A percentile compares a stretch with the other conserved stretches of the same genome.
phyloP scores from a whole-genome alignment of 2,329 filamentous ascomycete species.

The Aspergillus sp. region DNA sequence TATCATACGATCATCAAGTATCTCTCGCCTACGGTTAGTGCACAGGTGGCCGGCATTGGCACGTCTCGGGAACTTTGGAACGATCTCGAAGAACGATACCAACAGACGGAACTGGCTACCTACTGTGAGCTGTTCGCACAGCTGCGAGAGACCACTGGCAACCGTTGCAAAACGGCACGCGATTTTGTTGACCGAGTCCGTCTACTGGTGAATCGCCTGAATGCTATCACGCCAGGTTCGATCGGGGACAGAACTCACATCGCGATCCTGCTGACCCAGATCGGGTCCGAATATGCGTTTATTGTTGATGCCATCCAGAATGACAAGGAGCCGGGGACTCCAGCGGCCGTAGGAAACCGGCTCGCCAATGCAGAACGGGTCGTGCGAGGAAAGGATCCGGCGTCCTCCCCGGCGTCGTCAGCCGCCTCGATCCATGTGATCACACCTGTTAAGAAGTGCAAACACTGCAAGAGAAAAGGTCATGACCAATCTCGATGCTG shows the following conservation, averaged over 20 bases:
- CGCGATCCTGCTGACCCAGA: conserved; percentile 2
- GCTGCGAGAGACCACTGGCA: conserved; percentile 1
- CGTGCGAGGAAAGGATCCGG: conserved; percentile 4
- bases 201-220: conserved; percentile 3
- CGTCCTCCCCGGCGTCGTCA: background rate
- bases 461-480: conserved; percentile 3
- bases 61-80: conserved; percentile 1
- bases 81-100: conserved; percentile 3
- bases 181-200: conserved; percentile 2
- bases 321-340: conserved; percentile 2
- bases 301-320: conserved; percentile 4
- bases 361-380: conserved; percentile 3
- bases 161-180: conserved; percentile 1
- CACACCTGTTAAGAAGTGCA: conserved; percentile 1
- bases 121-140: conserved; percentile 4
- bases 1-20: too few species aligned
- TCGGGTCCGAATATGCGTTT: conserved; percentile 2
- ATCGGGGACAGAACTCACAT: conserved; percentile 2
- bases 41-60: conserved; percentile 1
- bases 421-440: conserved; percentile 2
- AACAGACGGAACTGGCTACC: conserved; percentile 5
- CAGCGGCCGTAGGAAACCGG: background rate
- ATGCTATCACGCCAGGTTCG: conserved; percentile 1
- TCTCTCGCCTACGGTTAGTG: conserved; percentile 3
- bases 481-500: conserved; percentile 2